A percentile compares a stretch with the other conserved stretches of the same genome.
These are phyloP conservation scores for Eucalyptus cladocalyx DNA, from an alignment of 345 rosid species.

Conservation along the genomic window DNA sequence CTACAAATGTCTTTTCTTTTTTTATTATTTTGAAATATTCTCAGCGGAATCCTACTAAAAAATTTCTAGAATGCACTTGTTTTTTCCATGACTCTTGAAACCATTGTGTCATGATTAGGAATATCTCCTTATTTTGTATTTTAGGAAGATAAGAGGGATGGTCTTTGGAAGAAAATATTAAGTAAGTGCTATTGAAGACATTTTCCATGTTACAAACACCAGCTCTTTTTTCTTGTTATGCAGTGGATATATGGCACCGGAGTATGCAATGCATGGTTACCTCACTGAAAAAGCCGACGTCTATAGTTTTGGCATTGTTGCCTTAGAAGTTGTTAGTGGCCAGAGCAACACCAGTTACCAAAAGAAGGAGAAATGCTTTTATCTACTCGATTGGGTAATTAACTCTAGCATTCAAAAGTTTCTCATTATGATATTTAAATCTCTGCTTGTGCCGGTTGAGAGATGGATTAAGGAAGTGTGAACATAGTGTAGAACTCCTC, in stretches of 20 bases:
- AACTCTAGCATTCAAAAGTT: background rate
- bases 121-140: background rate
- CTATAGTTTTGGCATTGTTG: background rate
- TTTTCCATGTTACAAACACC: background rate
- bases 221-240: background rate
- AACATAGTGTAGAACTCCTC: background rate
- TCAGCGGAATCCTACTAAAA: background rate
- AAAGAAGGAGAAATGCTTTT: background rate
- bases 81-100: background rate
- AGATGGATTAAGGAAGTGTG: background rate
- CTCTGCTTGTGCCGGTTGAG: background rate
- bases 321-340: background rate
- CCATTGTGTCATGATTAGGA: background rate
- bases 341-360: background rate
- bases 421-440: background rate
- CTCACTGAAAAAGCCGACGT: background rate
- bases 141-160: background rate
- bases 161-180: background rate
- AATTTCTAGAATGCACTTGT: background rate
- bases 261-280: background rate
- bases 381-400: background rate
- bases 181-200: background rate
- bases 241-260: conserved; percentile 2
- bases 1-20: background rate
- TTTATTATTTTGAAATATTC: background rate